A percentile compares a stretch with the other conserved stretches of the same genome.
phyloP scores from a whole-genome alignment of 163 green algal genomes.

The Volvox carteri region DNA sequence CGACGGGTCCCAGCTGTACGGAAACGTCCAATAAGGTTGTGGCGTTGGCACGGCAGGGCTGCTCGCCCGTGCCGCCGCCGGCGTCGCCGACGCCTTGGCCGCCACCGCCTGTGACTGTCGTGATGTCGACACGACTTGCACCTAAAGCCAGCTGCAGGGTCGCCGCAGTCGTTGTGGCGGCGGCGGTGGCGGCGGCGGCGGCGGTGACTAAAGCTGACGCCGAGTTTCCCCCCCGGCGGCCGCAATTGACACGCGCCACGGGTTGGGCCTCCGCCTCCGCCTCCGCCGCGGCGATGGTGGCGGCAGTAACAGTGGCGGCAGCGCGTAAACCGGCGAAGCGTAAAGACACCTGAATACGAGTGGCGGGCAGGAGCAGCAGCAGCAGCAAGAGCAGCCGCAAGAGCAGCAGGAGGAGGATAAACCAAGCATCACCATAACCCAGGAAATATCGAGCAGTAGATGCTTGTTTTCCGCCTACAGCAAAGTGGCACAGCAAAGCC shows the following conservation, averaged over 20 bases:
- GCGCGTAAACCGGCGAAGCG: not conserved
- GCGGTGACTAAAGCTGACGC: no score
- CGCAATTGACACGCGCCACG: not conserved
- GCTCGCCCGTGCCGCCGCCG: not conserved
- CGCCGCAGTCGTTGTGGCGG: not conserved
- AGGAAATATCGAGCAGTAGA: no score
- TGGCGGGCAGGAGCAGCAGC: no score
- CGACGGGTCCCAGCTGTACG: slow-evolving; percentile 3
- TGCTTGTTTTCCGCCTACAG: no score
- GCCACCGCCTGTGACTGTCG: not conserved
- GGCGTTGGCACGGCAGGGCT: not conserved
- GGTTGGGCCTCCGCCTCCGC: no score
- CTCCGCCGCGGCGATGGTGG: not conserved
- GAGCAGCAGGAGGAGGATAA: no score
- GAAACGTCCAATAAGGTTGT: not conserved
- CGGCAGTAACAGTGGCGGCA: not conserved
- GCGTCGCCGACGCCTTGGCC: not conserved
- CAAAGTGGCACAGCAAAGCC: no score
- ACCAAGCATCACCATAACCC: no score
- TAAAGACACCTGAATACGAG: not conserved
- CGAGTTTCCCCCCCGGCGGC: not conserved
- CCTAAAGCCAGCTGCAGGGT: not conserved
- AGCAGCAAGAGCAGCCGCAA: no score
- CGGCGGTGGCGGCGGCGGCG: no score
- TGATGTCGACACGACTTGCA: not conserved